Evolutionary conservation across 192 early-diverging fungal genomes (phyloP).

Genomic region (Backusella tarrabulga): DNA sequence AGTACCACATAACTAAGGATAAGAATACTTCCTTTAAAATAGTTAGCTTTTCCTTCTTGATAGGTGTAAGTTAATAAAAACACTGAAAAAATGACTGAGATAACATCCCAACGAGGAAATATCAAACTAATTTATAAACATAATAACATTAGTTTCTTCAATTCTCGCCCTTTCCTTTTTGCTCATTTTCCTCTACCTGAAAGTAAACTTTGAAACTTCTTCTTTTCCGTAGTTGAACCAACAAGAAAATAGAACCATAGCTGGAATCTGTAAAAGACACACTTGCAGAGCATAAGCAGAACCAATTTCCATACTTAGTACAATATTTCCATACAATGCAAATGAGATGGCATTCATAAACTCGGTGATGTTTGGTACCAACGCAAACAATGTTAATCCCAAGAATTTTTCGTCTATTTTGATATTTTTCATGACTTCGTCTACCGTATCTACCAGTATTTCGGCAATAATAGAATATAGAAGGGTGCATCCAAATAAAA

Average conservation of each 20-base stretch:
- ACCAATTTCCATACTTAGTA: conserved; percentile 82
- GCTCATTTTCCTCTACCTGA: conserved; percentile 21
- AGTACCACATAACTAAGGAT: conserved; percentile 83
- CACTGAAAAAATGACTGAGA: conserved; percentile 46
- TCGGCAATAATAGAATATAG: conserved; percentile 89
- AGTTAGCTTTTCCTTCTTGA: conserved; percentile 94
- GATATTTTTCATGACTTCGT: conserved; percentile 67
- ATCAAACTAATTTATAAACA: conserved; percentile 21
- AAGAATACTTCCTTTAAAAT: conserved; percentile 95
- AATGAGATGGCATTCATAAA: conserved; percentile 95
- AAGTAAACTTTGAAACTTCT: conserved; percentile 31
- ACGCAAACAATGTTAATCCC: conserved; percentile 90
- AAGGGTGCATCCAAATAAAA: conserved; percentile 81
- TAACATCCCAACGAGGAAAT: conserved; percentile 42
- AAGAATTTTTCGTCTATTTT: conserved; percentile 84
- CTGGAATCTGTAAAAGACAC: conserved; percentile 94
- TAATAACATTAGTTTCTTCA: neutral
- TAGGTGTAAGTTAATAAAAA: conserved; percentile 89
- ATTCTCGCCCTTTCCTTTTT: neutral
- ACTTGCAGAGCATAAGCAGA: conserved; percentile 96
- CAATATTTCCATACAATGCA: conserved; percentile 88
- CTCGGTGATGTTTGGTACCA: conserved; percentile 96
- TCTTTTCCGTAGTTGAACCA: conserved; percentile 47
- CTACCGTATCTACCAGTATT: conserved; percentile 86
- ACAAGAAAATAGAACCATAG: conserved; percentile 81